A percentile compares a stretch with the other conserved stretches of the same genome.
phyloP scores from a whole-genome alignment of 495 filamentous ascomycete genomes.

The Aspergillus ellipticus region DNA sequence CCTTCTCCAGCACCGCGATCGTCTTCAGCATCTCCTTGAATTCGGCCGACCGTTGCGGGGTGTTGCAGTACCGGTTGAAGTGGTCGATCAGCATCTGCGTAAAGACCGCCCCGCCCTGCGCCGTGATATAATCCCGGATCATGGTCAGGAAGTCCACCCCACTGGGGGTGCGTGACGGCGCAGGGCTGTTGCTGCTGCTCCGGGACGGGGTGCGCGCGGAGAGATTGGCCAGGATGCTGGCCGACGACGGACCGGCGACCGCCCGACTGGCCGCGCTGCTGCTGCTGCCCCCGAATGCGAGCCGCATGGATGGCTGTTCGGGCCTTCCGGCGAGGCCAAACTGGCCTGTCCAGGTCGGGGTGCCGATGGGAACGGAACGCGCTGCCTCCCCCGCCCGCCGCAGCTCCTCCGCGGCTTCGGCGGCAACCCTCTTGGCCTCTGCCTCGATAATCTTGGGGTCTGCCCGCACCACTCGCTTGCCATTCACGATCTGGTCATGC shows the following conservation, averaged over 20 bases:
- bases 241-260: constrained; percentile 49
- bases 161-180: constrained; percentile 25
- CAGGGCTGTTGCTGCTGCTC: constrained; percentile 28
- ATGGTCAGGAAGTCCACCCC: constrained; percentile 62
- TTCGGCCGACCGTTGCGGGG: constrained; percentile 51
- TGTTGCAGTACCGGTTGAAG: constrained; percentile 62
- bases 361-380: constrained; percentile 68
- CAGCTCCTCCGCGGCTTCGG: constrained; percentile 69
- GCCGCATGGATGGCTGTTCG: constrained; percentile 22
- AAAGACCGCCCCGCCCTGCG: constrained; percentile 66
- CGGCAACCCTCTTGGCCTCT: constrained; percentile 78
- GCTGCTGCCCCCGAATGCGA: constrained; percentile 21
- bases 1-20: constrained; percentile 55
- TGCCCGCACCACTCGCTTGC: constrained; percentile 58
- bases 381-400: constrained; percentile 69
- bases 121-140: constrained; percentile 68
- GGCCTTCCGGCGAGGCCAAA: constrained; percentile 68
- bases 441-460: constrained; percentile 70
- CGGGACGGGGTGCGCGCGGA: constrained; percentile 31
- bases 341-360: constrained; percentile 90
- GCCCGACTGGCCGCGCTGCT: constrained; percentile 34
- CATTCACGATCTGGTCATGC: constrained; percentile 81
- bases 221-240: constrained; percentile 58
- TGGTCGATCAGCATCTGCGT: constrained; percentile 78
- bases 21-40: constrained; percentile 60